Evolutionary conservation across 257 asterid genomes (phyloP), one percentile per base, ranked within the genome.

Genomic region (Solanum habrochaites): DNA sequence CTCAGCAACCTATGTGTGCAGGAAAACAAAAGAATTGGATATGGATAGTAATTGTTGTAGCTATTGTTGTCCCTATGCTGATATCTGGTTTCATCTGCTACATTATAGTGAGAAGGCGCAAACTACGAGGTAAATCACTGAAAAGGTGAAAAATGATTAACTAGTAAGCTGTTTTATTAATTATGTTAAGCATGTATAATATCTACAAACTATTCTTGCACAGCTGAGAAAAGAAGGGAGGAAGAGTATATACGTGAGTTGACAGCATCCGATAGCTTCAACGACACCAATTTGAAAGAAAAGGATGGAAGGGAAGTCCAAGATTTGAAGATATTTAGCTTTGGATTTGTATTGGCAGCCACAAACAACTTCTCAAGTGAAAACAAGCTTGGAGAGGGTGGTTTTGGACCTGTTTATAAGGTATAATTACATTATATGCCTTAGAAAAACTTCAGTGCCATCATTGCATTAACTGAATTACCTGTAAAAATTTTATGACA

Each of bases 301-400:
- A 77, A 69, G 7, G 86, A 87, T 83, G 92, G 92, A 80, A 87
- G 87, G 83, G 93, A 91, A 64, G 90, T 64, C 21, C 91, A 87
- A 27, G 92, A 93, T 83, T 91, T 93, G 67, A 91, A 91, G 62
- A 58, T 90, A 45, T 92, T 91, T 49, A 90, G 92, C 31, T 90
- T 90, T 82, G 88, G 90, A 6, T 91, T 92, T 10, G 89, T 92
- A 39, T 69, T 83, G 42, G 91, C 91, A n/a, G 94, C 96, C 40
- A 92, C 98, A 23, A 71, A 85, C 73, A 88, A 89, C 86, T 93
- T 94, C 39, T 92, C 95, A 58, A 52, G 64, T 1, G 82, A 81
- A 47, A 73, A 90, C 56, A 92, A 92, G 88, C 92, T 94, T 16
- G 98, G 95, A 86, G 85, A 91, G 89, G 96, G 96, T 73, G 98